phyloP scores from a whole-genome alignment of 108 stramenopile genomes.

The Pseudonitzschia delicatissima region DNA sequence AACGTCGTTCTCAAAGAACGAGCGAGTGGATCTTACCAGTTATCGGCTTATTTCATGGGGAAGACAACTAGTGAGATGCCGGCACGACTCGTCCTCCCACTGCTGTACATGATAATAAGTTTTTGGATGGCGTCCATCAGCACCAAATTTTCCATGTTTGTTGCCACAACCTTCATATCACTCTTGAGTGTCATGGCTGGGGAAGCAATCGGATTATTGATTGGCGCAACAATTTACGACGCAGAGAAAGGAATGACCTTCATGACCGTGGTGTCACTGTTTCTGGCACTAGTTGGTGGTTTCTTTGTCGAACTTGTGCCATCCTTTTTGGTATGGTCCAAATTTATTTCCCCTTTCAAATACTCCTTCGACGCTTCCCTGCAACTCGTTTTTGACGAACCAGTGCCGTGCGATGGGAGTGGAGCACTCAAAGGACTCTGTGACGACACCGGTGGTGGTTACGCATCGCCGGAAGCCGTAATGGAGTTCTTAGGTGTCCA shows the following conservation, averaged over 20 bases:
- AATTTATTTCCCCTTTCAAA: constrained; percentile 69
- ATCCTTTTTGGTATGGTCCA: constrained; percentile 46
- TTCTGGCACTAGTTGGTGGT: constrained; percentile 57
- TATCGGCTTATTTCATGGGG: constrained; percentile 73
- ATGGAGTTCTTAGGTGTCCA: constrained; percentile 54
- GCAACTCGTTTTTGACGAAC: constrained; percentile 47
- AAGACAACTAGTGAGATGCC: constrained; percentile 72
- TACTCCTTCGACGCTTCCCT: constrained; percentile 58
- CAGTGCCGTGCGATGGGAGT: constrained; percentile 70
- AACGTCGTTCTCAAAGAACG: constrained; percentile 69
- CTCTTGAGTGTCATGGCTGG: constrained; percentile 64
- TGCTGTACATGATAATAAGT: constrained; percentile 59
- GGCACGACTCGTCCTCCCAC: constrained; percentile 48
- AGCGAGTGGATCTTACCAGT: constrained; percentile 52
- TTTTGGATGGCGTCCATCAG: constrained; percentile 70
- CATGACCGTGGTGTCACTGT: constrained; percentile 49
- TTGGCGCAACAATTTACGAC: constrained; percentile 63
- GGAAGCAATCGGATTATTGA: constrained; percentile 58
- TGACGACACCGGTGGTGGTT: not conserved
- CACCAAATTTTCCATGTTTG: constrained; percentile 43
- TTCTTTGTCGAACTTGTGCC: constrained; percentile 65
- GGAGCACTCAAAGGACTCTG: constrained; percentile 22
- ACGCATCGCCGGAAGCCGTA: constrained; percentile 33
- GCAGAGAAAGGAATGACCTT: constrained; percentile 52
- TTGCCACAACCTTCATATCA: constrained; percentile 41